phyloP scores from a whole-genome alignment of 2,329 filamentous ascomycete genomes.

The Cordyceps cicadae region DNA sequence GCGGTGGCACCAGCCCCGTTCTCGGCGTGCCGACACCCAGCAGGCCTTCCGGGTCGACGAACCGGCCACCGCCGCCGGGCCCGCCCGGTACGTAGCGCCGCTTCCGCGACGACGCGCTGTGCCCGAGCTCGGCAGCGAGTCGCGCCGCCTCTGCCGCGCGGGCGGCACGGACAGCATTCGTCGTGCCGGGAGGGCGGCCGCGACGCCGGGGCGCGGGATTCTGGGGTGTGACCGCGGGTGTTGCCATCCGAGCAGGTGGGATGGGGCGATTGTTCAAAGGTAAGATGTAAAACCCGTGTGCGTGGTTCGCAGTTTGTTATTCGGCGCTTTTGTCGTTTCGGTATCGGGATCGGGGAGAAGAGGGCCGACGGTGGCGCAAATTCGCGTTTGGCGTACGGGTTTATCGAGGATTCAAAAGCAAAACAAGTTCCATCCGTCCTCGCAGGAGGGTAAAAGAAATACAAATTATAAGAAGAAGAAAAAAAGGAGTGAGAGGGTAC shows the following conservation, averaged over 20 bases:
- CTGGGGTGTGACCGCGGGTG: slow-evolving; percentile 31
- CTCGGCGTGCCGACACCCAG: slow-evolving; percentile 46
- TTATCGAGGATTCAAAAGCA: neutral
- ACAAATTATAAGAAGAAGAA: neutral
- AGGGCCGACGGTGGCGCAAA: neutral
- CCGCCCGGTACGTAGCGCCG: slow-evolving; percentile 79
- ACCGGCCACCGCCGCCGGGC: slow-evolving; percentile 76
- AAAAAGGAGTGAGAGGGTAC: neutral
- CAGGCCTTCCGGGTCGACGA: slow-evolving; percentile 59
- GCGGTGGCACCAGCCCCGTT: slow-evolving; percentile 28
- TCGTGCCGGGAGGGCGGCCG: slow-evolving; percentile 37
- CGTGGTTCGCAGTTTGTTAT: neutral
- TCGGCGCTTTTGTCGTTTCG: neutral
- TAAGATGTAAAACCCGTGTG: neutral
- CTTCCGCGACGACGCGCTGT: slow-evolving; percentile 57
- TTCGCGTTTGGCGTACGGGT: neutral
- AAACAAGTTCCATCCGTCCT: neutral
- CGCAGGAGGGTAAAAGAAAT: neutral
- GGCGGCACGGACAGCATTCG: slow-evolving; percentile 33
- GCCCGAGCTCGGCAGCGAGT: slow-evolving; percentile 31
- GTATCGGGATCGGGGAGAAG: neutral
- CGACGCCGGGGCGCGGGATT: slow-evolving; percentile 35
- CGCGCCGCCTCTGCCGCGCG: slow-evolving; percentile 29
- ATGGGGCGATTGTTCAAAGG: too few relatives aligned
- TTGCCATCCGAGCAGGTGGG: slow-evolving; percentile 13